Conservation (phyloP, 441 rosid genomes). For the Adansonia grandidieri region DNA sequence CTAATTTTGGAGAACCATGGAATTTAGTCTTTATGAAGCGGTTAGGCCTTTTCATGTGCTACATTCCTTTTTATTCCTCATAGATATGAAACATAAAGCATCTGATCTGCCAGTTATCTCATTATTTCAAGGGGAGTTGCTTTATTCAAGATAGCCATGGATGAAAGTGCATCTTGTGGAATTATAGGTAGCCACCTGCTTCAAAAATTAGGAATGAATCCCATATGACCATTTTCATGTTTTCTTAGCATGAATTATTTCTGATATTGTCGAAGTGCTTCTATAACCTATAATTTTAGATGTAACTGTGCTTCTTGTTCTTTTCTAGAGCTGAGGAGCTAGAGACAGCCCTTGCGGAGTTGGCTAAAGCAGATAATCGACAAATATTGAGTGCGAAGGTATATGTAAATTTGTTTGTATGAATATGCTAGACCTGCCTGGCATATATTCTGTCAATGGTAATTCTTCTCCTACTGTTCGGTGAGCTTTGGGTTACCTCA, state of each 20-base stretch:
- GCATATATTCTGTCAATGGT: neutral
- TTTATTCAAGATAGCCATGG: neutral
- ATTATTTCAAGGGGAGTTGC: neutral
- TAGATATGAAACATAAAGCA: neutral
- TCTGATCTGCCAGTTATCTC: conserved; percentile 1
- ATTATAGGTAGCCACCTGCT: conserved; percentile 17
- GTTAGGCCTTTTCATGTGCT: neutral
- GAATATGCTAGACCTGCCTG: conserved; percentile 5
- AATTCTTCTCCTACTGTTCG: neutral
- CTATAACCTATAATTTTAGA: neutral
- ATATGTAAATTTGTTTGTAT: conserved; percentile 24
- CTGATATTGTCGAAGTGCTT: conserved; percentile 20
- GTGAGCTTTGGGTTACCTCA: conserved; percentile 14
- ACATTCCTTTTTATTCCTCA: neutral
- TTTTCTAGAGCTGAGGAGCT: conserved; percentile 70
- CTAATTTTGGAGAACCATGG: neutral
- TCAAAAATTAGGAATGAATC: conserved; percentile 6
- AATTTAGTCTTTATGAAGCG: neutral
- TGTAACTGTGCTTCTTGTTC: conserved; percentile 23
- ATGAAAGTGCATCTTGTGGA: conserved; percentile 2
- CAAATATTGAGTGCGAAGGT: conserved; percentile 60
- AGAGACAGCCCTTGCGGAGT: conserved; percentile 74
- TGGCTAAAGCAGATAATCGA: conserved; percentile 69
- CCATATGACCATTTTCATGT: neutral
- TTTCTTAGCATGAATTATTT: conserved; percentile 17